Conservation (phyloP, 192 early-diverging fungal species). For the Phycomyces blakesleeanus region DNA sequence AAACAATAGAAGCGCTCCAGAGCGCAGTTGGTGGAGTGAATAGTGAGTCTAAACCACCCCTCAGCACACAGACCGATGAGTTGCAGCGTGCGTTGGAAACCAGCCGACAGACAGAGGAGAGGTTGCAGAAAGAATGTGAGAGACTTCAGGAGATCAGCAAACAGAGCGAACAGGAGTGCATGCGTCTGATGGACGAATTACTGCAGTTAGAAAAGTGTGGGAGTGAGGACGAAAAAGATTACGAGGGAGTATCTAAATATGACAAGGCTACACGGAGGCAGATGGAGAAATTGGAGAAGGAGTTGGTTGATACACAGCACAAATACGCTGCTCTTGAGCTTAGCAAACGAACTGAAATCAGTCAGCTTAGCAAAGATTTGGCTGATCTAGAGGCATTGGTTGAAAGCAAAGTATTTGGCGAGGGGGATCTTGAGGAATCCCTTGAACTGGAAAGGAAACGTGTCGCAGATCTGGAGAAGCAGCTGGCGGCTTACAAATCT, state of each 20-base stretch:
- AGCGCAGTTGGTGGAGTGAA: neutral
- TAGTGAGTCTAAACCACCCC: no score
- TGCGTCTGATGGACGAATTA: slow-evolving; percentile 71
- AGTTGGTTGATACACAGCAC: slow-evolving; percentile 48
- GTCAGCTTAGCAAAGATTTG: slow-evolving; percentile 58
- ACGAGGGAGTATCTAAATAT: neutral
- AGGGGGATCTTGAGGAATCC: slow-evolving; percentile 61
- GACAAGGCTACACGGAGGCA: neutral
- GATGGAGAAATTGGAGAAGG: slow-evolving; percentile 18
- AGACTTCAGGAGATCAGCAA: slow-evolving; percentile 58
- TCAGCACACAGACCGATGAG: no score
- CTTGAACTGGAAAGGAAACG: slow-evolving; percentile 42
- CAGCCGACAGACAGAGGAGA: slow-evolving; percentile 28
- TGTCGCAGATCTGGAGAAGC: slow-evolving; percentile 36
- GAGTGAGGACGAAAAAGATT: neutral
- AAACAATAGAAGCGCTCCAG: neutral
- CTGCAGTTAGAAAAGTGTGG: slow-evolving; percentile 54
- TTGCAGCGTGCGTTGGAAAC: no score
- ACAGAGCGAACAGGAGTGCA: slow-evolving; percentile 69
- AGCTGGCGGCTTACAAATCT: slow-evolving; percentile 26
- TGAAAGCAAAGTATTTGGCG: slow-evolving; percentile 72
- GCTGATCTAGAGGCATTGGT: slow-evolving; percentile 61
- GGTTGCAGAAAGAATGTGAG: slow-evolving; percentile 47
- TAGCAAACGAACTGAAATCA: slow-evolving; percentile 57
- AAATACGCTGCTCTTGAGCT: slow-evolving; percentile 56